Base-by-base conservation (phyloP, 164 flowering plant species). In the Annona cherimola region DNA sequence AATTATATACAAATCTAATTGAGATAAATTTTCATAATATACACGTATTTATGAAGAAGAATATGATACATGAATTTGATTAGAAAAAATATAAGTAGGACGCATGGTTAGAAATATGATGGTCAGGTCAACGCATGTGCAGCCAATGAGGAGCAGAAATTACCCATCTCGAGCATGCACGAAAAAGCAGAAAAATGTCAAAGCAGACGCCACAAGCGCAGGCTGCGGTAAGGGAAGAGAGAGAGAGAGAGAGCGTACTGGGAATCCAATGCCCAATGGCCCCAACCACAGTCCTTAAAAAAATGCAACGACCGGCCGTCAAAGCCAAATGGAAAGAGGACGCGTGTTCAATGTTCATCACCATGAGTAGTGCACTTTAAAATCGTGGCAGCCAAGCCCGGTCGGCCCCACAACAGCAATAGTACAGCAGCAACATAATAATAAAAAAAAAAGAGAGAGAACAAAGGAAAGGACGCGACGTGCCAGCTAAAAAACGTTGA, bases 341-440 rank as follows among this genome's bases (percentile, higher is more conserved):
- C 69, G 44, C 41, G 69, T 66, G 55, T 66, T 54, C 11, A 41
- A 50, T 66, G 55, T 66, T 54, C 11, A 41, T 12, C 44, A 54
- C 69, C 43, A 66, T 66, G 69, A 66, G 69, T 9, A 44, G 9
- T 54, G 44, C 44, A 54, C 54, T 66, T 66, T 66, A 41, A 66
- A 66, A 44, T 66, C 54, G 54, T 66, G 69, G 69, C 43, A 35
- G 43, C 50, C 54, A 43, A n/a, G 44, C 26, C 35, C 35, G 35
- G 35, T 26, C 18, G 2, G 6, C 5, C 69, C 69, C 42, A 45
- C 69, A 50, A n/a, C n/a, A 41, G 43, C 41, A 12, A 41, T 16
- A 64, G 14, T 14, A 4, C 42, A 14, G 41, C 1, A 42, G 43
- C 3, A 43, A 43, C 14, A 50, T 50, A 50, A 50, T 50, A 26